Evolutionary conservation across 1,139 yeast species (phyloP).

Genomic region (Saccharomycopsis crataegensis): DNA sequence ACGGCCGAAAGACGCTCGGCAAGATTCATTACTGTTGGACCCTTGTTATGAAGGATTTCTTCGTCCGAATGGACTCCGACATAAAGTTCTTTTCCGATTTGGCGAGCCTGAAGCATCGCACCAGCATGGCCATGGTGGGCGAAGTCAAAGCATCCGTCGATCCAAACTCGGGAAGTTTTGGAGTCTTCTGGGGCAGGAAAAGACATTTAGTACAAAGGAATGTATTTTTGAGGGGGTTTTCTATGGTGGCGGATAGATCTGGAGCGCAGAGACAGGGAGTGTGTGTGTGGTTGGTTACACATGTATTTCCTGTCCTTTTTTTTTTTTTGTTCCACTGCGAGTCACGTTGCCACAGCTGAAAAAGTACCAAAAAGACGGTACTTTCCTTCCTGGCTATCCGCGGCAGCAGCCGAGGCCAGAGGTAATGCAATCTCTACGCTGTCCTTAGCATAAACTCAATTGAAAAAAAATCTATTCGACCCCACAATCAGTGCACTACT

Average conservation of each 20-base stretch:
- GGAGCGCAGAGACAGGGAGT: constrained; percentile 53
- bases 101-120: constrained; percentile 89
- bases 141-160: constrained; percentile 96
- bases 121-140: constrained; percentile 98
- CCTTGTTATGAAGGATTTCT: constrained; percentile 75
- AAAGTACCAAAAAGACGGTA: too few relatives aligned
- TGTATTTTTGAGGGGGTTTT: not conserved
- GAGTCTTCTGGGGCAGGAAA: constrained; percentile 19
- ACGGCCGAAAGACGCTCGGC: constrained; percentile 78
- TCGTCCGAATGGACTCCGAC: constrained; percentile 93
- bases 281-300: too few relatives aligned
- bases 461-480: too few relatives aligned
- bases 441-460: too few relatives aligned
- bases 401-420: too few relatives aligned
- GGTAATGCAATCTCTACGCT: too few relatives aligned
- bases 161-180: constrained; percentile 53
- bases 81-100: constrained; percentile 60
- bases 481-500: too few relatives aligned
- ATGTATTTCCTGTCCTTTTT: constrained; percentile 37
- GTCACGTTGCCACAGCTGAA: too few relatives aligned
- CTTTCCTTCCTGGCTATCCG: too few relatives aligned
- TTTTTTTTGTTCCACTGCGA: not conserved
- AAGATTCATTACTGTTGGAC: constrained; percentile 86
- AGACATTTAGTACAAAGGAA: not conserved
- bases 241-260: not conserved